Conservation (phyloP, 768 basidiomycete species). For the Podaxis carcinomalis region DNA sequence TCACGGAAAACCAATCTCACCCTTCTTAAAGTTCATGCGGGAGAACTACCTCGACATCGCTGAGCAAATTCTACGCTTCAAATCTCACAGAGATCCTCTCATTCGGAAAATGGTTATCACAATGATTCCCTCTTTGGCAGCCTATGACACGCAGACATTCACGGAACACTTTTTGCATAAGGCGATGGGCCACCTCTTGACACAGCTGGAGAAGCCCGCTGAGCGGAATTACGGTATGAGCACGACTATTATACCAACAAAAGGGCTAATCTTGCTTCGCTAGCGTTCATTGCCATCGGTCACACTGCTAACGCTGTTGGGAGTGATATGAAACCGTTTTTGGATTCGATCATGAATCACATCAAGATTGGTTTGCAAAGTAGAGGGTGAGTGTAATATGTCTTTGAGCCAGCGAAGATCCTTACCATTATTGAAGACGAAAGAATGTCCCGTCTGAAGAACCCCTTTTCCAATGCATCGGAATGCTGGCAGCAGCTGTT, state of each 20-base stretch:
- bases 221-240: conserved; percentile 82
- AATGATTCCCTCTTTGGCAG: conserved; percentile 90
- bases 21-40: conserved; percentile 69
- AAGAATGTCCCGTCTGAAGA: conserved; percentile 94
- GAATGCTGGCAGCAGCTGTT: conserved; percentile 92
- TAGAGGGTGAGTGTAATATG: conserved; percentile 58
- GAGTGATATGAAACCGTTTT: conserved; percentile 93
- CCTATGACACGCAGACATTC: conserved; percentile 92
- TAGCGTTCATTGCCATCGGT: conserved; percentile 95
- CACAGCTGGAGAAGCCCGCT: conserved; percentile 81
- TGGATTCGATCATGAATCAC: conserved; percentile 85
- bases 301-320: conserved; percentile 89
- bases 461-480: conserved; percentile 95
- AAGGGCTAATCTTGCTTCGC: conserved; percentile 12
- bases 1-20: background rate
- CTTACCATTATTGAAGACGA: conserved; percentile 36
- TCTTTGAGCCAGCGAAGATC: background rate
- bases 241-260: background rate
- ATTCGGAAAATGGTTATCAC: conserved; percentile 94
- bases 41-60: conserved; percentile 84
- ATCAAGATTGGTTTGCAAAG: conserved; percentile 87
- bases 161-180: conserved; percentile 88
- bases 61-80: conserved; percentile 87
- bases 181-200: conserved; percentile 88
- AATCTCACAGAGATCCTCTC: conserved; percentile 78